These are phyloP conservation scores for Castanopsis chinensis DNA, from an alignment of 306 rosid species.

Conservation along the genomic window DNA sequence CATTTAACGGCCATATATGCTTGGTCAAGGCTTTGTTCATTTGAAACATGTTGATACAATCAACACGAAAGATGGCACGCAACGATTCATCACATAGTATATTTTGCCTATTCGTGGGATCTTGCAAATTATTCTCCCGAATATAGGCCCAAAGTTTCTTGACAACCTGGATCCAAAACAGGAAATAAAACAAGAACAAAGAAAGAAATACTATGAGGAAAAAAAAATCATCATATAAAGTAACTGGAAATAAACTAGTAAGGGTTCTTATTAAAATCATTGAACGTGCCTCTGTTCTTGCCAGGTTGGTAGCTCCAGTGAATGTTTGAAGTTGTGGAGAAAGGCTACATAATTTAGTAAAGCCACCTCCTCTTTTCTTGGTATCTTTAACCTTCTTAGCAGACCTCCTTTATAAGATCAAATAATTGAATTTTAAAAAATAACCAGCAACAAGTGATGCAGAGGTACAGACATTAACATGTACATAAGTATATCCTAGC, in stretches of 20 bases:
- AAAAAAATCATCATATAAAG: not conserved
- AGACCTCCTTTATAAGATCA: too few relatives aligned
- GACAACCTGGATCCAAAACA: constrained; percentile 31
- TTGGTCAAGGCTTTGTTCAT: constrained; percentile 37
- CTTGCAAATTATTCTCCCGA: constrained; percentile 33
- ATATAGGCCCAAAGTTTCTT: constrained; percentile 42
- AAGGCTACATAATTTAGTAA: constrained; percentile 35
- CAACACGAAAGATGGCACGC: constrained; percentile 29
- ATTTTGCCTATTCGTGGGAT: constrained; percentile 30
- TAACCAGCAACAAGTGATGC: too few relatives aligned
- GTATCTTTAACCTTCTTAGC: too few relatives aligned
- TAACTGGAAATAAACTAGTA: not conserved
- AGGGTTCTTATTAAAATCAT: not conserved
- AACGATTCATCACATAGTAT: constrained; percentile 35
- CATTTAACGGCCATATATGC: constrained; percentile 34
- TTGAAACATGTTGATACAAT: constrained; percentile 39
- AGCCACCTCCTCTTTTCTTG: too few relatives aligned
- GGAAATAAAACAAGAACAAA: not conserved
- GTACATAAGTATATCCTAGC: too few relatives aligned
- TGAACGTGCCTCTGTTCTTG: constrained; percentile 36
- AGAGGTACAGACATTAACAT: too few relatives aligned
- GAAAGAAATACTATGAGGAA: not conserved
- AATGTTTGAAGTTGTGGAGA: constrained; percentile 42
- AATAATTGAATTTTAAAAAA: too few relatives aligned
- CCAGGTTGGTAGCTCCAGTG: constrained; percentile 34